A percentile compares a stretch with the other conserved stretches of the same genome.
Conservation (phyloP, 2,329 filamentous ascomycete genomes). For the Aotearoamyces nothofagi region DNA sequence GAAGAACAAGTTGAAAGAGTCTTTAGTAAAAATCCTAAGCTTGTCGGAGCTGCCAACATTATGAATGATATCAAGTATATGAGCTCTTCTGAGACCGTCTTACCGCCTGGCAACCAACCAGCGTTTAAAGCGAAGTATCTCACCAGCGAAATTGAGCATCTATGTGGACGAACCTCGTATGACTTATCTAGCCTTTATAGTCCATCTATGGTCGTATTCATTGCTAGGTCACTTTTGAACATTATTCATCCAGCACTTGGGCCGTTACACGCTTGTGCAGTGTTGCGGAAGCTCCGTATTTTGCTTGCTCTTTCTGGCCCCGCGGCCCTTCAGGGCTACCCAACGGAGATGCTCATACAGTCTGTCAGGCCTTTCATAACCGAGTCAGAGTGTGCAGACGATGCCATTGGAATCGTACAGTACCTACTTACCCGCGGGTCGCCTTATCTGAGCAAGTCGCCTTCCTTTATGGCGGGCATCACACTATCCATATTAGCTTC, state of each 20-base stretch:
- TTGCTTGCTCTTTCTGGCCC: slow-evolving; percentile 64
- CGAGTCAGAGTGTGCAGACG: slow-evolving; percentile 77
- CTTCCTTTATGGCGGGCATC: slow-evolving; percentile 70
- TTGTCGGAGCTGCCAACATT: slow-evolving; percentile 44
- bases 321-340: slow-evolving; percentile 62
- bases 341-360: slow-evolving; percentile 79
- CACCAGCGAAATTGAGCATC: slow-evolving; percentile 55
- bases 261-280: slow-evolving; percentile 71
- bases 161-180: slow-evolving; percentile 60
- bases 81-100: slow-evolving; percentile 44
- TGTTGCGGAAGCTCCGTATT: slow-evolving; percentile 74
- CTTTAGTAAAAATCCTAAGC: slow-evolving; percentile 41
- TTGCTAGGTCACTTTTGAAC: slow-evolving; percentile 65
- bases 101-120: slow-evolving; percentile 75
- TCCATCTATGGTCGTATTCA: slow-evolving; percentile 54
- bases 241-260: slow-evolving; percentile 73
- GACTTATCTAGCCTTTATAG: slow-evolving; percentile 58
- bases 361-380: slow-evolving; percentile 65
- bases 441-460: slow-evolving; percentile 44
- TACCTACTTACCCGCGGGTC: slow-evolving; percentile 63
- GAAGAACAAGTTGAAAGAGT: slow-evolving; percentile 59
- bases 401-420: slow-evolving; percentile 72
- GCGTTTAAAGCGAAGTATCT: slow-evolving; percentile 70
- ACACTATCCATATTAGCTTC: slow-evolving; percentile 67
- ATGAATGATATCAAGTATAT: slow-evolving; percentile 56